phyloP scores from a whole-genome alignment of 1,284 basidiomycete genomes.

The Agaricales sp. region DNA sequence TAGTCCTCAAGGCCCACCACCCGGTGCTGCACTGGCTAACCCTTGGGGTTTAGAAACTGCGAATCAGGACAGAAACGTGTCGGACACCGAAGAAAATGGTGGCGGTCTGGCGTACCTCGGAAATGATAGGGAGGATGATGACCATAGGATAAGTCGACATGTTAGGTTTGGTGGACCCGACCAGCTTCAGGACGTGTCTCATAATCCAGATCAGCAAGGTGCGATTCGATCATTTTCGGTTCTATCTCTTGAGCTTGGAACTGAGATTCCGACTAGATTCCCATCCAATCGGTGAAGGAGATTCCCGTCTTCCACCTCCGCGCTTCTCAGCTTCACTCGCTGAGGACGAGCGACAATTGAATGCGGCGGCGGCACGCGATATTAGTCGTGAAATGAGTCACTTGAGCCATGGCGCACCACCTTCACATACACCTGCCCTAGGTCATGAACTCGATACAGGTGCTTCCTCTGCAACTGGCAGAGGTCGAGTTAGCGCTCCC shows the following conservation, averaged over 20 bases:
- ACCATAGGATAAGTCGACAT: slow-evolving; percentile 10
- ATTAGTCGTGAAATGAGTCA: slow-evolving; percentile 53
- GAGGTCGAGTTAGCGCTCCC: slow-evolving; percentile 3
- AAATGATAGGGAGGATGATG: slow-evolving; percentile 23
- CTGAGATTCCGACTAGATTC: background rate
- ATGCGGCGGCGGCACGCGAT: slow-evolving; percentile 58
- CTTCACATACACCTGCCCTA: background rate
- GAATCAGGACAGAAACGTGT: slow-evolving; percentile 14
- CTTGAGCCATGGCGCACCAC: slow-evolving; percentile 35
- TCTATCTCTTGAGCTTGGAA: background rate
- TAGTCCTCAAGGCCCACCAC: background rate
- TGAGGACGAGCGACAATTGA: slow-evolving; percentile 24
- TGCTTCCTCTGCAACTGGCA: slow-evolving; percentile 4
- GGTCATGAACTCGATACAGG: slow-evolving; percentile 10
- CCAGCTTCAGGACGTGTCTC: background rate
- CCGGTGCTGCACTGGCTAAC: slow-evolving; percentile 3
- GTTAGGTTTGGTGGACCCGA: slow-evolving; percentile 25
- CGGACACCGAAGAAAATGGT: slow-evolving; percentile 13
- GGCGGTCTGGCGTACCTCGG: slow-evolving; percentile 25
- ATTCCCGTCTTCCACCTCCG: slow-evolving; percentile 12
- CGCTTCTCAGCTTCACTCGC: slow-evolving; percentile 24
- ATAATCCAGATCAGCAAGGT: background rate
- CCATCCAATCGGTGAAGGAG: slow-evolving; percentile 15
- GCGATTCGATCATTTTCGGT: background rate
- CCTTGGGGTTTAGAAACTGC: slow-evolving; percentile 8